These are phyloP conservation scores for Albugo candida DNA, from an alignment of 352 stramenopile species.

Conservation along the genomic window DNA sequence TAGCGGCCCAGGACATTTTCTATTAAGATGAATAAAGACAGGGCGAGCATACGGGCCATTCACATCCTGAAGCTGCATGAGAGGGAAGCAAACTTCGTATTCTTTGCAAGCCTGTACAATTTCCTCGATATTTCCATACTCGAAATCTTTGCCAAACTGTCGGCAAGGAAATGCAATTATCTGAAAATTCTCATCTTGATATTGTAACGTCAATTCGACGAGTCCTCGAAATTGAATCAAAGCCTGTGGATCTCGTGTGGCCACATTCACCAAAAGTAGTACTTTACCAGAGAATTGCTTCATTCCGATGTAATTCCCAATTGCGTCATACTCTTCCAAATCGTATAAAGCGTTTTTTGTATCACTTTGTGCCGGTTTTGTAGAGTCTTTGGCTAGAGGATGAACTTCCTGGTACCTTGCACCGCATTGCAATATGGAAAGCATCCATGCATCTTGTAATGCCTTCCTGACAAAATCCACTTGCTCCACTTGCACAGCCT, in stretches of 20 bases:
- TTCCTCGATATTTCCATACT: slow-evolving; percentile 6
- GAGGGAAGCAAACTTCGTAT: slow-evolving; percentile 16
- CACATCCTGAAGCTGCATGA: slow-evolving; percentile 41
- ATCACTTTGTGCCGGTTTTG: neutral
- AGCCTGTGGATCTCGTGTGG: slow-evolving; percentile 51
- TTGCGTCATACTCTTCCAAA: slow-evolving; percentile 6
- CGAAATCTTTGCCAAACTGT: slow-evolving; percentile 64
- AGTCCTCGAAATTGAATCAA: slow-evolving; percentile 63
- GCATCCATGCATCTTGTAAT: slow-evolving; percentile 3
- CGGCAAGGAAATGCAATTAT: slow-evolving; percentile 60
- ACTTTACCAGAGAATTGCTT: slow-evolving; percentile 17
- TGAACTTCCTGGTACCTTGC: no score
- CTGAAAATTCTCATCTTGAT: slow-evolving; percentile 16
- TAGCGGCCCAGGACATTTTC: slow-evolving; percentile 11
- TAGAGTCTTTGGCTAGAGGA: no score
- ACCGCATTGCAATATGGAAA: no score
- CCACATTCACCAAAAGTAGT: slow-evolving; percentile 58
- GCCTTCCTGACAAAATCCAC: slow-evolving; percentile 8
- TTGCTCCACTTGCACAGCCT: slow-evolving; percentile 1
- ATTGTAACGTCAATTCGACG: slow-evolving; percentile 24
- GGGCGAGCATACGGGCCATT: slow-evolving; percentile 42
- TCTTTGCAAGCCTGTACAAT: slow-evolving; percentile 9
- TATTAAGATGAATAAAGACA: slow-evolving; percentile 50
- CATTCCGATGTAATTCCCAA: slow-evolving; percentile 9
- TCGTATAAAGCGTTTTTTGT: slow-evolving; percentile 6